These are phyloP conservation scores for Tripidium arundinaceum DNA, from an alignment of 202 grass and related monocot genomes.

Conservation along the genomic window DNA sequence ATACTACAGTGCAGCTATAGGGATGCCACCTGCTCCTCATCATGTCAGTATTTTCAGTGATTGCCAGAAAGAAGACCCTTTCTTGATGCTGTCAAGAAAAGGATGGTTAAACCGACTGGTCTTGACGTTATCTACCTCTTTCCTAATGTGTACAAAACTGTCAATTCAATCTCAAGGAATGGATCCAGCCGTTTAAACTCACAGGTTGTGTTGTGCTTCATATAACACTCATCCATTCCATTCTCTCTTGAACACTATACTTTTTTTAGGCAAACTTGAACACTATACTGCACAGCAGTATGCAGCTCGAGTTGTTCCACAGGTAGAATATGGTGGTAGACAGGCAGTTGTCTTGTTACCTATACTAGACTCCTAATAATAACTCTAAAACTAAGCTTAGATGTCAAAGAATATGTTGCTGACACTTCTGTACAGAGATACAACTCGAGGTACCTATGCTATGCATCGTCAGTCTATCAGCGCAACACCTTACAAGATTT, in stretches of 20 bases:
- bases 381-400: conserved; percentile 6
- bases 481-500: conserved; percentile 14
- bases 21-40: conserved; percentile 27
- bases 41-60: conserved; percentile 28
- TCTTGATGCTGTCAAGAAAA: conserved; percentile 43
- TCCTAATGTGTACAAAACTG: conserved; percentile 5
- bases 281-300: background rate
- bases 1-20: conserved; percentile 12
- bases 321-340: background rate
- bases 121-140: conserved; percentile 20
- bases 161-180: conserved; percentile 24
- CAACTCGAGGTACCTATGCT: background rate
- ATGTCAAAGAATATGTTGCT: conserved; percentile 17
- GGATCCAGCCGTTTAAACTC: background rate
- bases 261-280: too few species aligned
- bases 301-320: conserved; percentile 8
- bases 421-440: background rate
- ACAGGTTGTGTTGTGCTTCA: background rate
- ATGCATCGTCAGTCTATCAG: conserved; percentile 9
- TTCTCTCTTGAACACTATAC: background rate
- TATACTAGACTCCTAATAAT: conserved; percentile 10
- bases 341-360: background rate
- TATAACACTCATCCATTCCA: background rate
- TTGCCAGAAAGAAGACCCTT: background rate
- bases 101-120: conserved; percentile 24